Evolutionary conservation across 2,329 filamentous ascomycete genomes (phyloP), one percentile per base, ranked within the genome.

Genomic region (Verticillium klebahnii): DNA sequence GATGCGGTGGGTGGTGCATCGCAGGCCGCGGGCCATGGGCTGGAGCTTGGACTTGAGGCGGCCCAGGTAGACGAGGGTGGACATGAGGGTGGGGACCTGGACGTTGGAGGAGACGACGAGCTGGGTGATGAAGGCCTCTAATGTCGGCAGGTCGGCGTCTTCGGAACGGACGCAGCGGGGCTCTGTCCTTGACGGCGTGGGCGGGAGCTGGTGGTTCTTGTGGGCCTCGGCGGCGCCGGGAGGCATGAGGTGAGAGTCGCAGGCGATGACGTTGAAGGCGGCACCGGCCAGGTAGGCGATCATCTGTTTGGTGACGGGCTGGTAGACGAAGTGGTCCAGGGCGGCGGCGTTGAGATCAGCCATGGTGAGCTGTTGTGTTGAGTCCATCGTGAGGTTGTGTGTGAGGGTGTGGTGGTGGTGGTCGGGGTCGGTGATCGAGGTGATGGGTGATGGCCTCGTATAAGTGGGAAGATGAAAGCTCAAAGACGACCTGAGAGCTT

Each of bases 11-110:
- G 94, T 92, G 29, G 95, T 98, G 83, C 95, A 98, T 70, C 91
- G 89, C 79, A 98, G 92, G 67, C 95, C 95, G 80, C 97, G 97
- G 69, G 95, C 94, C 73, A 97, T 93, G 63, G 94, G 91, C 68
- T 96, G 94, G 32, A 99, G 87, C 69, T 91, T 89, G 59, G 89
- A 85, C 78, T 89, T 91, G 71, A 99, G 85, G 64, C 93, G 87
- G 72, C 85, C 87, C 62, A 99, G 89, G 82, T 97, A 99, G 74
- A 98, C 93, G 50, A 99, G 85, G 8, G 93, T 93, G 39, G 92
- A 94, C 95, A 99, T 98, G 68, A 99, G 85, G 8, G 95, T 99
- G 14, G 95, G 92, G 60, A 97, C 93, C 82, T 98, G 94, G 34
- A 98, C 95, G 75, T 97, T 96, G 67, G 94, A 98, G 64, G 91